These are phyloP conservation scores for Arthrobotrys entomopaga DNA, from an alignment of 2,329 filamentous ascomycete species.

Conservation along the genomic window DNA sequence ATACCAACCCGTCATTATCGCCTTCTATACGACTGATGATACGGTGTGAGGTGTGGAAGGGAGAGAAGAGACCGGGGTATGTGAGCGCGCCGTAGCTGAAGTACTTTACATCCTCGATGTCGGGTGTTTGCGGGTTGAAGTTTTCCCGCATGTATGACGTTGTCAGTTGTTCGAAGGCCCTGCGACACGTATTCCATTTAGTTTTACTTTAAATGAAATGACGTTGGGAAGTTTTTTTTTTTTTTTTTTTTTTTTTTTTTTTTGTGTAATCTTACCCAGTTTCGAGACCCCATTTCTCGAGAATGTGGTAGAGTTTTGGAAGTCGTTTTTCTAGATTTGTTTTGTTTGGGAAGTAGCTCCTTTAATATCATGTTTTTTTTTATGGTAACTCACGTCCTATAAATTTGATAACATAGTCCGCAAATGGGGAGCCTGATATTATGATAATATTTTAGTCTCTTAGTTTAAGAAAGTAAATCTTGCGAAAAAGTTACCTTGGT, in stretches of 20 bases:
- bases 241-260: too few species aligned
- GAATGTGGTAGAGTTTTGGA: slow-evolving; percentile 64
- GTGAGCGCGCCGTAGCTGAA: slow-evolving; percentile 71
- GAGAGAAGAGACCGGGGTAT: slow-evolving; percentile 58
- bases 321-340: slow-evolving; percentile 53
- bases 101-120: slow-evolving; percentile 68
- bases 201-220: not conserved
- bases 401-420: slow-evolving; percentile 56
- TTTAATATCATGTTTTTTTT: not conserved
- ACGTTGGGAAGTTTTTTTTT: too few species aligned
- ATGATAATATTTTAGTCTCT: slow-evolving; percentile 3
- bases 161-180: slow-evolving; percentile 72
- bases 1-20: slow-evolving; percentile 75
- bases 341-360: not conserved
- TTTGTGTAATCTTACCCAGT: slow-evolving; percentile 61
- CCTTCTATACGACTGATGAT: slow-evolving; percentile 68
- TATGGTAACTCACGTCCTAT: slow-evolving; percentile 55
- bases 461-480: not conserved
- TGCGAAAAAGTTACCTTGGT: slow-evolving; percentile 59
- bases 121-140: slow-evolving; percentile 70
- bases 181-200: not conserved
- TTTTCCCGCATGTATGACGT: slow-evolving; percentile 68
- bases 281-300: slow-evolving; percentile 68
- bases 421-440: slow-evolving; percentile 56
- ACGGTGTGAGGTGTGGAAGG: slow-evolving; percentile 68